Conservation (phyloP, 2,329 filamentous ascomycete genomes). For the Neofusicoccum parvum region DNA sequence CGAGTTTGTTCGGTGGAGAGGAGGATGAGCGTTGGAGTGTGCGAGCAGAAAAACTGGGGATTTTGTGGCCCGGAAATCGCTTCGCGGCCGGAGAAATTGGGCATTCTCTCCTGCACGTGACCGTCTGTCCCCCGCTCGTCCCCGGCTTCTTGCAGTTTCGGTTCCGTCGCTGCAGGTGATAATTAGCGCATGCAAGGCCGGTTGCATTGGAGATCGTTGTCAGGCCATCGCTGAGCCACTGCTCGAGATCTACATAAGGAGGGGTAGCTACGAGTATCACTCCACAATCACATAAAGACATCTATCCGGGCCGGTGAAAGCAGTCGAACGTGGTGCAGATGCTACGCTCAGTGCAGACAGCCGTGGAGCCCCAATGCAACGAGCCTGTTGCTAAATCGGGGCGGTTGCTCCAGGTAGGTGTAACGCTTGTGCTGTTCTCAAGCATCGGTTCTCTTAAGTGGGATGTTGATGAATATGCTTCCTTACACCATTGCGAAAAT, state of each 20-base stretch:
- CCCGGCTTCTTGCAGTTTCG: background rate
- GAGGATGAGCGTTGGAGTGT: constrained; percentile 8
- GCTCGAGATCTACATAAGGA: background rate
- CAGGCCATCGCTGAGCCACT: constrained; percentile 1
- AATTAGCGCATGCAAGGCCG: background rate
- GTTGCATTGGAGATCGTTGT: background rate
- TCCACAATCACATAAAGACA: background rate
- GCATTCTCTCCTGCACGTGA: background rate
- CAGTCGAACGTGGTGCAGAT: background rate
- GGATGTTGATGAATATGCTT: background rate
- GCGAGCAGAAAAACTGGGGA: constrained; percentile 10
- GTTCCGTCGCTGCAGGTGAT: background rate
- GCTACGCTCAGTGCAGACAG: background rate
- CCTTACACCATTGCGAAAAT: no score
- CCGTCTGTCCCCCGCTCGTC: background rate
- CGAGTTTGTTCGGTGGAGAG: background rate
- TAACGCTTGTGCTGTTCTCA: background rate
- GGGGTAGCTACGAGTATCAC: background rate
- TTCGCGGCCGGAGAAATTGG: constrained; percentile 8
- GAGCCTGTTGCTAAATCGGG: background rate
- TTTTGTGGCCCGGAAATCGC: constrained; percentile 7
- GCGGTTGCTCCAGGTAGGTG: no score
- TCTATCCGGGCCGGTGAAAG: no score
- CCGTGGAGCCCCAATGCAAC: no score
- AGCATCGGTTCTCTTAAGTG: background rate